A percentile compares a stretch with the other conserved stretches of the same genome.
Evolutionary conservation across 306 rosid species (phyloP).

Genomic region (Begonia peltatifolia): DNA sequence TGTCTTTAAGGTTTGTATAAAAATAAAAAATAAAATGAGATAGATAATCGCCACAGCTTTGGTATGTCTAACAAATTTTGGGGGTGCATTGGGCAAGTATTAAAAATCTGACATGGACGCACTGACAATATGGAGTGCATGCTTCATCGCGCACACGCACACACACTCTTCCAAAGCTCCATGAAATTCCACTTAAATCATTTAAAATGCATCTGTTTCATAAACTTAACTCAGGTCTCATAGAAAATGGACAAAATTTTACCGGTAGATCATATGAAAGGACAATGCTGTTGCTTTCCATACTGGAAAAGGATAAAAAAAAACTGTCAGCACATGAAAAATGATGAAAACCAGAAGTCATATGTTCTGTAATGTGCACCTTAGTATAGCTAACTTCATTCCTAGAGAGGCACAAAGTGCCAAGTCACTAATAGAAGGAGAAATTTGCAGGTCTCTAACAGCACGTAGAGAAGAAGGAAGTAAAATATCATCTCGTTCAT

Average conservation of each 20-base stretch:
- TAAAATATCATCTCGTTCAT: constrained; percentile 60
- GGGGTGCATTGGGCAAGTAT: too few relatives aligned
- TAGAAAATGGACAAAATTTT: neutral
- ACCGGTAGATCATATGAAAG: constrained; percentile 75
- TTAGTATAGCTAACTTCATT: constrained; percentile 66
- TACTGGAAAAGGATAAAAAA: constrained; percentile 35
- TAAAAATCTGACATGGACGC: too few relatives aligned
- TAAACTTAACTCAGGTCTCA: neutral
- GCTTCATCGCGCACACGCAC: too few relatives aligned
- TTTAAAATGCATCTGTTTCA: too few relatives aligned
- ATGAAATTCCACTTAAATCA: too few relatives aligned
- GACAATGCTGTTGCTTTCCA: constrained; percentile 48
- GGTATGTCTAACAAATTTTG: too few relatives aligned
- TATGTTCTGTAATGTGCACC: constrained; percentile 25
- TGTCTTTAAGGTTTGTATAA: too few relatives aligned
- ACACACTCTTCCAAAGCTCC: too few relatives aligned
- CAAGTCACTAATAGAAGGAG: constrained; percentile 36
- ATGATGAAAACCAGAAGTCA: constrained; percentile 2
- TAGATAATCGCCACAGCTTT: too few relatives aligned
- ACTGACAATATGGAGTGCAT: too few relatives aligned
- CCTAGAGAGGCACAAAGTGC: constrained; percentile 59
- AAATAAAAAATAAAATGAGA: too few relatives aligned
- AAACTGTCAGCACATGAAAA: constrained; percentile 7
- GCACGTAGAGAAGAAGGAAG: constrained; percentile 42
- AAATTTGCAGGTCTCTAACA: constrained; percentile 60